Conservation (phyloP, 495 filamentous ascomycete species). For the Podospora sp. region DNA sequence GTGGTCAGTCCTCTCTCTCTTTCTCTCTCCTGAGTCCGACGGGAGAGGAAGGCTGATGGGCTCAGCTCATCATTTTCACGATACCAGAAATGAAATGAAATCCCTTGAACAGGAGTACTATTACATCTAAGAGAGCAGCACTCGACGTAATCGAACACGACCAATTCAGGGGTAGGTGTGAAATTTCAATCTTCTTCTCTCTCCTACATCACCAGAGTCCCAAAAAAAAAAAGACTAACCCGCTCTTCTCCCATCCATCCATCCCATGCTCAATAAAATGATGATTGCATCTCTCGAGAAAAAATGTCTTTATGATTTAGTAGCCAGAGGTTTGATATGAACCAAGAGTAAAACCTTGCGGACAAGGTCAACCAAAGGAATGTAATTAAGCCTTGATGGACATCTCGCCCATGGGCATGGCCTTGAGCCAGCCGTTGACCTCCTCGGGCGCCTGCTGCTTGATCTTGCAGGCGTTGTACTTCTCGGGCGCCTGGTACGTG, state of each 20-base stretch:
- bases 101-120: neutral
- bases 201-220: neutral
- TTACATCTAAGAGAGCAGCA: neutral
- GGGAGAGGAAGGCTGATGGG: no score
- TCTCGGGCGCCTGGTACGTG: slow-evolving; percentile 43
- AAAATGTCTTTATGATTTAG: neutral
- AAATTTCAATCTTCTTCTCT: neutral
- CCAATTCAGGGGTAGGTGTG: neutral
- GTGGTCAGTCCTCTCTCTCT: no score
- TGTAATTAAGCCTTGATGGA: slow-evolving; percentile 51
- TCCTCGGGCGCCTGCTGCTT: slow-evolving; percentile 52
- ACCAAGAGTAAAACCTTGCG: no score
- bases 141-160: neutral
- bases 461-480: slow-evolving; percentile 53
- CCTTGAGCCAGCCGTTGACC: slow-evolving; percentile 56
- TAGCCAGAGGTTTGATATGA: no score
- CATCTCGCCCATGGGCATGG: slow-evolving; percentile 55
- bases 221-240: neutral
- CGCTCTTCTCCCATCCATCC: neutral
- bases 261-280: neutral
- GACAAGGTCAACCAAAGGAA: neutral
- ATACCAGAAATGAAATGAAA: neutral
- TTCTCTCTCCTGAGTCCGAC: no score
- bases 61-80: no score
- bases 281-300: neutral